Evolutionary conservation across 306 rosid species (phyloP), one percentile per base, ranked within the genome.

Genomic region (Dicorynia guianensis): DNA sequence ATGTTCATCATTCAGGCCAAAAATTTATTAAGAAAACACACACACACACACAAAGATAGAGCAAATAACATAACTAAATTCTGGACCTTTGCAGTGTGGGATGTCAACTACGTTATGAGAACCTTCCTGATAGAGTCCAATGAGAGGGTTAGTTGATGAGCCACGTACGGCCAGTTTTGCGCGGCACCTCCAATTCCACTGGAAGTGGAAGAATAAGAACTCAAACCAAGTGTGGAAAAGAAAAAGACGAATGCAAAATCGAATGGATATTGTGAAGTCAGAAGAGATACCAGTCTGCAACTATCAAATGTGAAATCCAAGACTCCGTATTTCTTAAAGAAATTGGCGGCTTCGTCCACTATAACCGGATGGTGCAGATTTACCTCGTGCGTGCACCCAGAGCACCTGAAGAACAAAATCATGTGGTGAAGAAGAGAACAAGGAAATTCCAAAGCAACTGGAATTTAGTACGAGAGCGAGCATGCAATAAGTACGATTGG

Each of bases 61-160:
- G 30, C 2, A 2, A 25, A 25, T 25, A 25, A 25, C 30, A 25
- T 25, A 55, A 58, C 36, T 1, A 43, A 71, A 67, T 10, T 39
- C 6, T 46, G 74, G 5, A 94, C 98, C 97, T 87, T 87, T 86
- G 85, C 98, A 94, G 3, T 88, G 72, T 62, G 98, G 96, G 78
- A 94, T 94, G 82, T 94, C 93, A 40, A 90, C 83, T 55, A 93
- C 90, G 49, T 87, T 90, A 79, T 94, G 98, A 81, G 97, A 90
- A 42, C 98, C 97, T 84, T 94, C 96, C 76, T 91, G 89, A 72
- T 91, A 91, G 17, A 94, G 93, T 33, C 97, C 98, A 67, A 91
- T 81, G 69, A 87, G 83, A 80, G 98, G 98, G 50, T 77, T 61
- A 11, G 58, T 66, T 1, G 90, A 40, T 10, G 93, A 85, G 71